A percentile compares a stretch with the other conserved stretches of the same genome.
phyloP scores from a whole-genome alignment of 2,329 filamentous ascomycete genomes.

The Kalaharituber pfeilii region DNA sequence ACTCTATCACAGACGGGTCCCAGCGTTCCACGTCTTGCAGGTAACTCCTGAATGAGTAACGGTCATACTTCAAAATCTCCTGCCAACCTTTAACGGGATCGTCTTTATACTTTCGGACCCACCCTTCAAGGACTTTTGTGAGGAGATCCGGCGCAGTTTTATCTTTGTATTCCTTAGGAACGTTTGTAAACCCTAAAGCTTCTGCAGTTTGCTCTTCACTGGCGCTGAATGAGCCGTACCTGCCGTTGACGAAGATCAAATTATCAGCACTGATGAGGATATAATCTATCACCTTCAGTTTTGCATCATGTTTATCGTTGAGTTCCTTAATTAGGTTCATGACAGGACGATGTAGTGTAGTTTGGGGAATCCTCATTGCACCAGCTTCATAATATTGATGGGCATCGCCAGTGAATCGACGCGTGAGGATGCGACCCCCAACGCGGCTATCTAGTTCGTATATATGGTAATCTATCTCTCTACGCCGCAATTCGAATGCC shows the following conservation, averaged over 20 bases:
- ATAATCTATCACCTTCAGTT: not conserved
- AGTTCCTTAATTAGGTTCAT: not conserved
- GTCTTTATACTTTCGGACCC: not conserved
- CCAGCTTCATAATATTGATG: conserved; percentile 6
- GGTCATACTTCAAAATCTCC: not conserved
- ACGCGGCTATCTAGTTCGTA: conserved; percentile 1
- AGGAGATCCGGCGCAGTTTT: not conserved
- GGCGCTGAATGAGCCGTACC: not conserved
- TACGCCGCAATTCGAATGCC: not conserved
- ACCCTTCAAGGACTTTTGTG: not conserved
- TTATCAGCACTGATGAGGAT: not conserved
- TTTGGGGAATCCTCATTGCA: conserved; percentile 6
- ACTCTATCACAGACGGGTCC: not conserved
- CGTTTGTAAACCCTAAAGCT: not conserved
- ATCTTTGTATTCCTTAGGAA: not conserved
- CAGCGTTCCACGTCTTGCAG: not conserved
- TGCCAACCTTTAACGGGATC: not conserved
- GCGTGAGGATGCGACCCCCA: conserved; percentile 3
- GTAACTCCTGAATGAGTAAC: not conserved
- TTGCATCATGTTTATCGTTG: not conserved
- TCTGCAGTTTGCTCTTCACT: not conserved
- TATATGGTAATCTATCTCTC: not conserved
- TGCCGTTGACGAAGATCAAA: not conserved
- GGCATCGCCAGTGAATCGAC: conserved; percentile 1
- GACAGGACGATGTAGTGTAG: not conserved